A percentile compares a stretch with the other conserved stretches of the same genome.
phyloP scores from a whole-genome alignment of 2,329 filamentous ascomycete genomes.

The Magnaporthales sp. region DNA sequence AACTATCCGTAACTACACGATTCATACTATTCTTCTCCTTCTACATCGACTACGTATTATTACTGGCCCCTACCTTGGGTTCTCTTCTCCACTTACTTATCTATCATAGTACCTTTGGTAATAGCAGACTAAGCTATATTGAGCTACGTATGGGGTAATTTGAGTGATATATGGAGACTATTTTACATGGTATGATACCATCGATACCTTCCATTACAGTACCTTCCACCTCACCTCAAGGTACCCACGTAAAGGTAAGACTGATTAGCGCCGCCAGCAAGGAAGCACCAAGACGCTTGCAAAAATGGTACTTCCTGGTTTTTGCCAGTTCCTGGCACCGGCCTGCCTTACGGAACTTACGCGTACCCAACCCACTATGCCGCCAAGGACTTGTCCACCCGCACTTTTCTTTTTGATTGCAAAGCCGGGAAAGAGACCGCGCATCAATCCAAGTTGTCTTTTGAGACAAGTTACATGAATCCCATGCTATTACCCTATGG shows the following conservation, averaged over 20 bases:
- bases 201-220: not conserved
- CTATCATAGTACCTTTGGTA: not conserved
- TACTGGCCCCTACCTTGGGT: not conserved
- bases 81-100: not conserved
- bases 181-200: not conserved
- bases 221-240: too few relatives aligned
- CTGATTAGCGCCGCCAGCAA: not conserved
- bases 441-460: not conserved
- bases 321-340: too few relatives aligned
- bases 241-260: too few relatives aligned
- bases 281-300: too few relatives aligned
- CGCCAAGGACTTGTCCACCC: not conserved
- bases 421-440: not conserved
- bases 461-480: not conserved
- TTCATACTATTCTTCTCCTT: not conserved
- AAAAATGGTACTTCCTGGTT: too few relatives aligned
- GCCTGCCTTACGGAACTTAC: not conserved
- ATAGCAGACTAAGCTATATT: not conserved
- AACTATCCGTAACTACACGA: not conserved
- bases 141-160: not conserved
- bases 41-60: not conserved
- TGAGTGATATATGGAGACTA: not conserved
- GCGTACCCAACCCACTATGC: not conserved
- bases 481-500: not conserved
- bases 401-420: not conserved